phyloP scores from a whole-genome alignment of 306 rosid genomes.

The Carpinus viminea region DNA sequence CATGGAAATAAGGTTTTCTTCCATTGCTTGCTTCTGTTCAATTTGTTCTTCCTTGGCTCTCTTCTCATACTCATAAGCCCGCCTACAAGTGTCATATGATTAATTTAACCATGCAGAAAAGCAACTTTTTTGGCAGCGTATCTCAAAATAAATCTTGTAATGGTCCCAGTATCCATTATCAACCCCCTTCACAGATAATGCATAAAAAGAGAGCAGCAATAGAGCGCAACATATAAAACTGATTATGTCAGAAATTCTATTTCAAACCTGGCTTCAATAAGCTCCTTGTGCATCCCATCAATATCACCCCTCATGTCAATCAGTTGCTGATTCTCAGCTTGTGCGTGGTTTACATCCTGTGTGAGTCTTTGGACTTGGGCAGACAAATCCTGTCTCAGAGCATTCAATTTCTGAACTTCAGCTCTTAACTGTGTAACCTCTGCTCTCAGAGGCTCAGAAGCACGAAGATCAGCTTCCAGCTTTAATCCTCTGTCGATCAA shows the following conservation, averaged over 20 bases:
- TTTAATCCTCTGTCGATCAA: slow-evolving; percentile 39
- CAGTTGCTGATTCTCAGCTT: slow-evolving; percentile 48
- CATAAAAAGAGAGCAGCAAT: neutral
- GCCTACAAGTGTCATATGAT: slow-evolving; percentile 36
- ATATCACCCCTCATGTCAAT: slow-evolving; percentile 37
- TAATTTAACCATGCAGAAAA: slow-evolving; percentile 21
- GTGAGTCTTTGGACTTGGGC: slow-evolving; percentile 51
- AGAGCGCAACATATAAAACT: slow-evolving; percentile 5
- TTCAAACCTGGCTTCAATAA: slow-evolving; percentile 52
- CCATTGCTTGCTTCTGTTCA: slow-evolving; percentile 48
- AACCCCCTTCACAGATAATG: slow-evolving; percentile 3
- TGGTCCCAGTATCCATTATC: slow-evolving; percentile 6
- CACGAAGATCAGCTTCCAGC: slow-evolving; percentile 53
- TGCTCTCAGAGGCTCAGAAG: slow-evolving; percentile 37
- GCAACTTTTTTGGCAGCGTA: slow-evolving; percentile 6
- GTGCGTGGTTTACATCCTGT: slow-evolving; percentile 34
- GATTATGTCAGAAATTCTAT: slow-evolving; percentile 1
- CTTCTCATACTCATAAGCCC: slow-evolving; percentile 50
- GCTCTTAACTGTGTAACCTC: slow-evolving; percentile 49
- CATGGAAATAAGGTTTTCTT: slow-evolving; percentile 49
- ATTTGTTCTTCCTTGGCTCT: slow-evolving; percentile 43
- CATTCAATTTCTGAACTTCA: slow-evolving; percentile 42
- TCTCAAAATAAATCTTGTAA: neutral
- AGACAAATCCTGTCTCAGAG: slow-evolving; percentile 40
- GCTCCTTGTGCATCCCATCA: slow-evolving; percentile 47